Evolutionary conservation across 2,329 filamentous ascomycete genomes (phyloP).

Genomic region (Boeremia lycopersici): DNA sequence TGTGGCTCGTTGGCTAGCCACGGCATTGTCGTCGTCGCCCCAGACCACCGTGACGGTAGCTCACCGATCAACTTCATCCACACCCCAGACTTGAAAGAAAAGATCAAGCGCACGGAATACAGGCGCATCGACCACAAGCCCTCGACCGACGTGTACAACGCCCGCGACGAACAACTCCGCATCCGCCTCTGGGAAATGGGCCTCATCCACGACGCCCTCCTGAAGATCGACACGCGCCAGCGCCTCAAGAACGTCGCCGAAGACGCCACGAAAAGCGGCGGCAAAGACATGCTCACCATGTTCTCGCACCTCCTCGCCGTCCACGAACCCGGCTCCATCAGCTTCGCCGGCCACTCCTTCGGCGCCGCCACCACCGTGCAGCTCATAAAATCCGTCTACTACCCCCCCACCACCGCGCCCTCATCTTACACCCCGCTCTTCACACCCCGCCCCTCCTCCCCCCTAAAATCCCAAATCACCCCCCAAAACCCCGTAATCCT

Average conservation of each 20-base stretch:
- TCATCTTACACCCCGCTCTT: conserved; percentile 63
- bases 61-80: conserved; percentile 76
- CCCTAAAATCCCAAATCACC: conserved; percentile 70
- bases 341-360: conserved; percentile 82
- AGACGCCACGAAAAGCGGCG: conserved; percentile 44
- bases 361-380: conserved; percentile 77
- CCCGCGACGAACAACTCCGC: conserved; percentile 72
- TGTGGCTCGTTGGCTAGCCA: conserved; percentile 79
- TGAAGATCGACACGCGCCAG: conserved; percentile 67
- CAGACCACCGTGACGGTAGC: conserved; percentile 84
- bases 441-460: conserved; percentile 60
- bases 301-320: conserved; percentile 70
- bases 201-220: conserved; percentile 69
- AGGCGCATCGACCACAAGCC: conserved; percentile 64
- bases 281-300: conserved; percentile 58
- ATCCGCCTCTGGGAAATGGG: conserved; percentile 82
- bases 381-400: conserved; percentile 79
- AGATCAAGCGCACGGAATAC: conserved; percentile 52
- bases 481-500: conserved; percentile 69
- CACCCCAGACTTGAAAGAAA: conserved; percentile 55
- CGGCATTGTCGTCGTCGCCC: conserved; percentile 78
- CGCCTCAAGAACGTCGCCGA: conserved; percentile 54
- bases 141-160: conserved; percentile 68
- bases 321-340: conserved; percentile 72
- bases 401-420: conserved; percentile 58